Evolutionary conservation across 768 basidiomycete species (phyloP).

Genomic region (Pisolithus marmoratus): DNA sequence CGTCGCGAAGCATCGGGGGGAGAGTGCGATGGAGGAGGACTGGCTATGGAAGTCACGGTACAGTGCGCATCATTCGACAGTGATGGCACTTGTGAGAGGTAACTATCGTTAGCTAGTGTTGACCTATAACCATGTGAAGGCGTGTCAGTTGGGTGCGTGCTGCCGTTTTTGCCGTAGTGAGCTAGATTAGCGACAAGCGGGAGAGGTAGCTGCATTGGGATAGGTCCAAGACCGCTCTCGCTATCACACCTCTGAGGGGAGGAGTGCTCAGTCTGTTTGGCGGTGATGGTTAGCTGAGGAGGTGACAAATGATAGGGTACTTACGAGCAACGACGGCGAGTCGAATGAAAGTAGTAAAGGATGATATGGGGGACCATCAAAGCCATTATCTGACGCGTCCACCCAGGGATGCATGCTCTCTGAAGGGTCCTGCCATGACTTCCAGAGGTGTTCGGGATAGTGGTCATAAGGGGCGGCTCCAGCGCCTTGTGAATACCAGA

Average conservation of each 20-base stretch:
- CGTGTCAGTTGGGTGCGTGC: constrained; percentile 8
- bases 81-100: constrained; percentile 28
- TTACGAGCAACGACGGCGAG: not conserved
- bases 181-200: constrained; percentile 17
- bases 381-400: not conserved
- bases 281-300: not conserved
- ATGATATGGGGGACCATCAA: not conserved
- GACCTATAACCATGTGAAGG: constrained; percentile 26
- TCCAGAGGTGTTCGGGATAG: not conserved
- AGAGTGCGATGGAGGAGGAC: constrained; percentile 8
- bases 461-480: not conserved
- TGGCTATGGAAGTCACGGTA: constrained; percentile 12
- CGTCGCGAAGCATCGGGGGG: constrained; percentile 14
- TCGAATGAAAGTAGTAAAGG: not conserved
- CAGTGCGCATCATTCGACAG: constrained; percentile 22
- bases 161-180: constrained; percentile 17
- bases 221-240: constrained; percentile 8
- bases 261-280: constrained; percentile 13
- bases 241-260: constrained; percentile 13
- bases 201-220: constrained; percentile 8
- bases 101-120: constrained; percentile 27
- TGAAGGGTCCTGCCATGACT: not conserved
- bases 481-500: not conserved
- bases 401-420: not conserved
- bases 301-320: not conserved